Evolutionary conservation across 78 protist species (phyloP).

Genomic region (Cyanophora paradoxa): DNA sequence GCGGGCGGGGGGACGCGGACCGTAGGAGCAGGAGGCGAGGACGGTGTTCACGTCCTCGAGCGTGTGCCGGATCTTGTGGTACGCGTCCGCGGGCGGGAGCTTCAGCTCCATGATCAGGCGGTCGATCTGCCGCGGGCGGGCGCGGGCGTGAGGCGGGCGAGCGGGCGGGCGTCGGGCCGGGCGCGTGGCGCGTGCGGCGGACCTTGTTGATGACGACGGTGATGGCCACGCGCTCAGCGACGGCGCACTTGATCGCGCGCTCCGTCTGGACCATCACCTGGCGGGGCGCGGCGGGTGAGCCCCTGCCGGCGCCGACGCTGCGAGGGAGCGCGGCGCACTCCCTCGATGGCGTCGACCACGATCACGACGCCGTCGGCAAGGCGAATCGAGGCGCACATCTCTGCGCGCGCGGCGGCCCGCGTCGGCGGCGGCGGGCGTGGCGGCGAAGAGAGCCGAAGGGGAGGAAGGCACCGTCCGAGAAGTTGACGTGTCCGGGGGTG

Average conservation of each 20-base stretch:
- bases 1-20: neutral
- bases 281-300: neutral
- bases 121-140: slow-evolving; percentile 80
- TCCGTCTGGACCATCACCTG: slow-evolving; percentile 73
- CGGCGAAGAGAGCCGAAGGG: no score
- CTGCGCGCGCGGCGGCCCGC: no score
- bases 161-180: slow-evolving; percentile 90
- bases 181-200: slow-evolving; percentile 85
- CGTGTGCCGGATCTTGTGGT: slow-evolving; percentile 74
- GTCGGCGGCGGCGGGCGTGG: no score
- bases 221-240: slow-evolving; percentile 50
- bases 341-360: slow-evolving; percentile 93
- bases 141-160: slow-evolving; percentile 85
- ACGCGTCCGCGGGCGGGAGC: slow-evolving; percentile 96
- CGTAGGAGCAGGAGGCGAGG: slow-evolving; percentile 2
- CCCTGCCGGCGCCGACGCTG: neutral
- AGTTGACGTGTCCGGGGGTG: slow-evolving; percentile 97
- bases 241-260: slow-evolving; percentile 53
- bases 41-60: slow-evolving; percentile 75
- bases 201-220: slow-evolving; percentile 75
- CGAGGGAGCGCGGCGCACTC: no score
- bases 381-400: slow-evolving; percentile 71
- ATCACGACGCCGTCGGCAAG: slow-evolving; percentile 88
- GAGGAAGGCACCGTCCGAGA: slow-evolving; percentile 47
- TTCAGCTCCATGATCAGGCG: slow-evolving; percentile 87